Percentiles rank a stretch among this genome's conserved stretches.
Conservation (phyloP, 2,329 filamentous ascomycete species). For the Epichloe amarillans region DNA sequence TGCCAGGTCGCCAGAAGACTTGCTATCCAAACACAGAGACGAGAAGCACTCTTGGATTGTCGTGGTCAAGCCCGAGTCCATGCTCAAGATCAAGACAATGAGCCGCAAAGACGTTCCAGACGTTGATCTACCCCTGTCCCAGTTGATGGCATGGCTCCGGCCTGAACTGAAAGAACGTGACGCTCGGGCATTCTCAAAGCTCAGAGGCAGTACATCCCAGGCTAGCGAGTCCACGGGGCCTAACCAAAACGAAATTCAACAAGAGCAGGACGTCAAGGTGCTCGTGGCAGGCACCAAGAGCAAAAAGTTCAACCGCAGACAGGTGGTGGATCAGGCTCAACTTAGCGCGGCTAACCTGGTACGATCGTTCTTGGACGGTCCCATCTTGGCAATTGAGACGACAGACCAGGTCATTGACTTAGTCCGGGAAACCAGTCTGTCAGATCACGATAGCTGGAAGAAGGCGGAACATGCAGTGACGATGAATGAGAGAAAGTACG, state of each 20-base stretch:
- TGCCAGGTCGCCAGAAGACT: slow-evolving; percentile 63
- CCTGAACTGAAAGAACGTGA: slow-evolving; percentile 72
- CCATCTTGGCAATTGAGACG: slow-evolving; percentile 78
- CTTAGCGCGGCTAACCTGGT: slow-evolving; percentile 46
- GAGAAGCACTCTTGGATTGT: slow-evolving; percentile 77
- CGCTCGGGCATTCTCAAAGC: slow-evolving; percentile 38
- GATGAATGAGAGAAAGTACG: slow-evolving; percentile 66
- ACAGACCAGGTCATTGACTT: slow-evolving; percentile 70
- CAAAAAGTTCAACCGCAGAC: slow-evolving; percentile 83
- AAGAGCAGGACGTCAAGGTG: slow-evolving; percentile 68
- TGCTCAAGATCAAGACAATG: slow-evolving; percentile 68
- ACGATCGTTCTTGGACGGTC: slow-evolving; percentile 59
- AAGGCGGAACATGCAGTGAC: slow-evolving; percentile 65
- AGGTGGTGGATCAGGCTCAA: slow-evolving; percentile 71
- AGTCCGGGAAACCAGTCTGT: slow-evolving; percentile 60
- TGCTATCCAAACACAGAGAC: slow-evolving; percentile 62
- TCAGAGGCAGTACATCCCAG: slow-evolving; percentile 19
- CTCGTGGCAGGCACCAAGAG: slow-evolving; percentile 68
- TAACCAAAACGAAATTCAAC: slow-evolving; percentile 18
- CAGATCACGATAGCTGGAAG: slow-evolving; percentile 74
- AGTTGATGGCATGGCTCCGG: slow-evolving; percentile 69
- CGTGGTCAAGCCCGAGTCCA: slow-evolving; percentile 67
- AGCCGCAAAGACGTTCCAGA: slow-evolving; percentile 62
- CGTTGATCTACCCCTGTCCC: slow-evolving; percentile 57
- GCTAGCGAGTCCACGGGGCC: slow-evolving; percentile 15